Evolutionary conservation across 129 eudicot genomes (phyloP).

Genomic region (Centella asiatica): DNA sequence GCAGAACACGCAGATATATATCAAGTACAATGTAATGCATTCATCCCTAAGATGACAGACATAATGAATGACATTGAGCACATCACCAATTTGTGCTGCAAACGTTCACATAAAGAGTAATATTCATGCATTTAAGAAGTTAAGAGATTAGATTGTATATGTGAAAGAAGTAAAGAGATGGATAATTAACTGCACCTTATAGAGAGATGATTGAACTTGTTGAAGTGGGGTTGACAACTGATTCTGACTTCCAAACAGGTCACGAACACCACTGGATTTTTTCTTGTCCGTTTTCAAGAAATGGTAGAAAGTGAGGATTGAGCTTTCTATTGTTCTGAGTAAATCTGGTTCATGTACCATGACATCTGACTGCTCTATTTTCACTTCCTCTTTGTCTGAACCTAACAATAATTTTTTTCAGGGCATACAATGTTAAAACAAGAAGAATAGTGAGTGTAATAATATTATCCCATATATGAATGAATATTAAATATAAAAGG

Average conservation of each 20-base stretch:
- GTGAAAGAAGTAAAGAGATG: background rate
- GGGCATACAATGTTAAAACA: background rate
- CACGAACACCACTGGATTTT: conserved; percentile 52
- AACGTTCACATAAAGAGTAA: no score
- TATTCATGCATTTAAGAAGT: background rate
- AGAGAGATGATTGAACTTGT: conserved; percentile 67
- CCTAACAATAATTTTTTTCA: conserved; percentile 24
- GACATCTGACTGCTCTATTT: conserved; percentile 49
- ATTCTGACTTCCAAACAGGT: conserved; percentile 64
- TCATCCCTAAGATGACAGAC: no score
- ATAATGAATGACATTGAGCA: no score
- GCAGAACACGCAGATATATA: no score
- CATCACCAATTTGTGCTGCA: no score
- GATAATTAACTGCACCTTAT: conserved; percentile 41
- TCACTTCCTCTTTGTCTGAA: conserved; percentile 32
- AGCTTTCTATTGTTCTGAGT: conserved; percentile 49
- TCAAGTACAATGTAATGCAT: no score
- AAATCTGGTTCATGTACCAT: conserved; percentile 61
- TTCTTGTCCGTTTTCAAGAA: conserved; percentile 83
- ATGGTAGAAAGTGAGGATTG: conserved; percentile 61
- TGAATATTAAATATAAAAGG: no score
- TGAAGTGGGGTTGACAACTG: conserved; percentile 74
- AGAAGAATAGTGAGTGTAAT: background rate
- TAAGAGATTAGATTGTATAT: background rate
- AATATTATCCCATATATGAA: no score